These are phyloP conservation scores for Hibiscus tridactylites DNA, from an alignment of 345 rosid genomes.

Conservation along the genomic window DNA sequence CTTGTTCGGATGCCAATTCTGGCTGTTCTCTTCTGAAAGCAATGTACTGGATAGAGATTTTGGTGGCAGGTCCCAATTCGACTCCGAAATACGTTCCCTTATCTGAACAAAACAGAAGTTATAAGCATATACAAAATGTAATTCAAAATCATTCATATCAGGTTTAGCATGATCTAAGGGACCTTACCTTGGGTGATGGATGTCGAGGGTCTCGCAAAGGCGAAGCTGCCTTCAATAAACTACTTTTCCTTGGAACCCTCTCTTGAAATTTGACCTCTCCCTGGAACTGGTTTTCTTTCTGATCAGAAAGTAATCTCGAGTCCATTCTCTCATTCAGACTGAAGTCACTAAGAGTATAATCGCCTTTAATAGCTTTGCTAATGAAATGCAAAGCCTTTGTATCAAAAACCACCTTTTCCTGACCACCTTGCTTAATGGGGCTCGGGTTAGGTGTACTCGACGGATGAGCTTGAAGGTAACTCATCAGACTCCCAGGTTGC, in stretches of 20 bases:
- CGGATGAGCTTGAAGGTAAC: background rate
- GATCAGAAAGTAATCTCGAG: constrained; percentile 22
- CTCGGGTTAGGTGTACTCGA: constrained; percentile 14
- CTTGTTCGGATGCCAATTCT: constrained; percentile 74
- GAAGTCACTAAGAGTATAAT: constrained; percentile 47
- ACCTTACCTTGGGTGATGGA: constrained; percentile 58
- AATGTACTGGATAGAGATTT: constrained; percentile 44
- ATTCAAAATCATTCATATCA: background rate
- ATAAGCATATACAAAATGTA: background rate
- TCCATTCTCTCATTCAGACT: constrained; percentile 34
- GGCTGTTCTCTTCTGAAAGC: constrained; percentile 48
- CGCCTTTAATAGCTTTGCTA: constrained; percentile 79
- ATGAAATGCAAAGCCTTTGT: constrained; percentile 88
- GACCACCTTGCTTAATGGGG: constrained; percentile 32
- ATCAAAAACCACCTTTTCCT: constrained; percentile 45
- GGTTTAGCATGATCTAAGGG: background rate
- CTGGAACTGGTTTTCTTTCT: constrained; percentile 36
- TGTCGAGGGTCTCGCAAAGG: constrained; percentile 62
- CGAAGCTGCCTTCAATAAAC: constrained; percentile 47
- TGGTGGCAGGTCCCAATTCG: constrained; percentile 37
- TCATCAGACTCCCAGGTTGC: constrained; percentile 17
- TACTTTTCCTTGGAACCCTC: constrained; percentile 32
- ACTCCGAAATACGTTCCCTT: constrained; percentile 45
- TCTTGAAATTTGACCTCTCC: constrained; percentile 42
- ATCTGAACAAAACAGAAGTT: constrained; percentile 26